Evolutionary conservation across 2,329 filamentous ascomycete species (phyloP).

Genomic region (Hypoxylon sp.): DNA sequence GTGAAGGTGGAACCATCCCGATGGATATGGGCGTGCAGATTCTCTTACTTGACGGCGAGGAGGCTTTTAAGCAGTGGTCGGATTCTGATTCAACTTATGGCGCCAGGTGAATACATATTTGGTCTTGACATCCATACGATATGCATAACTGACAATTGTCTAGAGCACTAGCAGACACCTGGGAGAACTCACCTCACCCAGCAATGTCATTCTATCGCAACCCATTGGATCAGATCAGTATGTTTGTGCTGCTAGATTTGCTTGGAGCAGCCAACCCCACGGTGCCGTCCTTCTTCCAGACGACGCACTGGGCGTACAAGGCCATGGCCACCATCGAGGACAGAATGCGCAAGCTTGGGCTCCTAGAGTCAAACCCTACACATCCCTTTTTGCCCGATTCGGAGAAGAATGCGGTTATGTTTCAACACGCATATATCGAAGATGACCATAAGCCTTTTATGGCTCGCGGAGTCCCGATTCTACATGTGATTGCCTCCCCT

Average conservation of each 20-base stretch:
- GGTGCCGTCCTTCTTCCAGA: slow-evolving; percentile 80
- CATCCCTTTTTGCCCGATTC: slow-evolving; percentile 69
- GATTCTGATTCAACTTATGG: slow-evolving; percentile 82
- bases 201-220: slow-evolving; percentile 78
- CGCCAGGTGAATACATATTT: slow-evolving; percentile 65
- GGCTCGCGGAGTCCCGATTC: slow-evolving; percentile 76
- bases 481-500: slow-evolving; percentile 80
- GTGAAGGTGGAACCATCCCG: slow-evolving; percentile 65
- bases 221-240: slow-evolving; percentile 76
- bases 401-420: slow-evolving; percentile 58
- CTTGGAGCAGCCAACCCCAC: slow-evolving; percentile 72
- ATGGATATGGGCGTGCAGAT: slow-evolving; percentile 84
- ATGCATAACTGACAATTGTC: slow-evolving; percentile 6
- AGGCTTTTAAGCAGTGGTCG: slow-evolving; percentile 81
- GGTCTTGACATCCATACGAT: background rate
- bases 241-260: slow-evolving; percentile 82
- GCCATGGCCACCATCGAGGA: slow-evolving; percentile 74
- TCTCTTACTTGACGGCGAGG: slow-evolving; percentile 84
- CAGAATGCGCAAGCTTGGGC: slow-evolving; percentile 70
- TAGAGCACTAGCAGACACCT: slow-evolving; percentile 76
- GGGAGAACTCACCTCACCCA: slow-evolving; percentile 76
- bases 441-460: slow-evolving; percentile 88
- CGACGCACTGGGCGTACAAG: slow-evolving; percentile 86
- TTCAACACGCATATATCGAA: slow-evolving; percentile 61
- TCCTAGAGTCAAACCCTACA: slow-evolving; percentile 60